Percentiles rank a stretch among this genome's conserved stretches.
Evolutionary conservation across 345 rosid species (phyloP).

Genomic region (Citrus hindsii): DNA sequence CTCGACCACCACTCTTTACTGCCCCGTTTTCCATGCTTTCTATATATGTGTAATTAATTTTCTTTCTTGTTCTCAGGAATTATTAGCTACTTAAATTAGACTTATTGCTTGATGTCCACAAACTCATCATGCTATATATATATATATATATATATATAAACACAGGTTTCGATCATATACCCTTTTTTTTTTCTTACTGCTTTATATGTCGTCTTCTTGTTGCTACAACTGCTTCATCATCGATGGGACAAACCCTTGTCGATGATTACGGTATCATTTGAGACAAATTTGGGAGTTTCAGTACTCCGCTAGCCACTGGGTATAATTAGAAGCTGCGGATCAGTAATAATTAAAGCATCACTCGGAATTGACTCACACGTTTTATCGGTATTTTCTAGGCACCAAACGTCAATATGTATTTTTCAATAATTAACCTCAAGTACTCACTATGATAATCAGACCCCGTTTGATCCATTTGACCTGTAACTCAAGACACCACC

Average conservation of each 20-base stretch:
- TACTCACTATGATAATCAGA: no score
- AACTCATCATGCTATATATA: not conserved
- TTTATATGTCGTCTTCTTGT: conserved; percentile 2
- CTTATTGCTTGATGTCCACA: not conserved
- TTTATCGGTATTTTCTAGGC: conserved; percentile 3
- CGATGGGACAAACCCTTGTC: conserved; percentile 11
- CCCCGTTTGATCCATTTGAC: no score
- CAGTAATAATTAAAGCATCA: not conserved
- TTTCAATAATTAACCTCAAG: no score
- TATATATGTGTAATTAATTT: no score
- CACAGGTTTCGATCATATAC: not conserved
- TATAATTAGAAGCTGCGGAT: not conserved
- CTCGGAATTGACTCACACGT: not conserved
- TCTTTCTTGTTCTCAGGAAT: not conserved
- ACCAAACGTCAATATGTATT: no score
- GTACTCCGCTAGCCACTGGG: not conserved
- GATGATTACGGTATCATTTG: conserved; percentile 15
- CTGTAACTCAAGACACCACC: no score
- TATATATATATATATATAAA: not conserved
- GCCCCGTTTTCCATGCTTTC: no score
- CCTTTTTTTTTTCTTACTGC: not conserved
- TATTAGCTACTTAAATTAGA: not conserved
- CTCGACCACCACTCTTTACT: conserved; percentile 6
- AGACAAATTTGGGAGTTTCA: conserved; percentile 8
- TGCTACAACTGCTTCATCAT: not conserved